Evolutionary conservation across 805 yeast genomes (phyloP), one percentile per base, ranked within the genome.

Genomic region (Torulaspora franciscae): DNA sequence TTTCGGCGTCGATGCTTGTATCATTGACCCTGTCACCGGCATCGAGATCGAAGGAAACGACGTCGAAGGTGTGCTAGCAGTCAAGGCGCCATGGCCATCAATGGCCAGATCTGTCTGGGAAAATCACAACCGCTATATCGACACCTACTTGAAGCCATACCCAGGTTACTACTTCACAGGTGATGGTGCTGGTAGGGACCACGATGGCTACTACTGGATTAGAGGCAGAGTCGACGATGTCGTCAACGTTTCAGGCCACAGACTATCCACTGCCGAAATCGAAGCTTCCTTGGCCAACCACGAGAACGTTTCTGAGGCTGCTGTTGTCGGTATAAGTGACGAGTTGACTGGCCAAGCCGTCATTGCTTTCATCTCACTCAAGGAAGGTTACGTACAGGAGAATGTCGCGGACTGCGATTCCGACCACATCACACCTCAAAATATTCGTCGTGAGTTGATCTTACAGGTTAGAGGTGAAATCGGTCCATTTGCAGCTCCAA

Each of bases 161-260:
- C 87, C 91, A 48, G 95, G 95, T 47, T 80, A 77, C 71, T 93
- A 89, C 73, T 93, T 93, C 75, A 85, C 97, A 9, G 99, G 99
- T 59, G 99, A 91, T 66, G 98, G 98, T 71, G 98, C 97, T 43
- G 98, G 95, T 35, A 81, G 97, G 65, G 99, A 93, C 67, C 79
- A 79, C 51, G 98, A 93, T 62, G 98, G 98, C 40, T 93, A 82
- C 75, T 87, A 81, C 73, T 93, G 98, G 96, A 91, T 93, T 66
- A 79, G 91, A 68, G 99, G 99, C 60, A 84, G 99, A 69, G 97
- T 93, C 52, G 98, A 93, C 67, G 99, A 93, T 61, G 98, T 93
- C 48, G 99, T 91, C 56, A 93, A 93, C 64, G 98, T 93, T 32
- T 83, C 95, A 42, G 99, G 99, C 55, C 99, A 93, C 71, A 83